phyloP scores from a whole-genome alignment of 108 stramenopile genomes.

The Conticribra weissflogii region DNA sequence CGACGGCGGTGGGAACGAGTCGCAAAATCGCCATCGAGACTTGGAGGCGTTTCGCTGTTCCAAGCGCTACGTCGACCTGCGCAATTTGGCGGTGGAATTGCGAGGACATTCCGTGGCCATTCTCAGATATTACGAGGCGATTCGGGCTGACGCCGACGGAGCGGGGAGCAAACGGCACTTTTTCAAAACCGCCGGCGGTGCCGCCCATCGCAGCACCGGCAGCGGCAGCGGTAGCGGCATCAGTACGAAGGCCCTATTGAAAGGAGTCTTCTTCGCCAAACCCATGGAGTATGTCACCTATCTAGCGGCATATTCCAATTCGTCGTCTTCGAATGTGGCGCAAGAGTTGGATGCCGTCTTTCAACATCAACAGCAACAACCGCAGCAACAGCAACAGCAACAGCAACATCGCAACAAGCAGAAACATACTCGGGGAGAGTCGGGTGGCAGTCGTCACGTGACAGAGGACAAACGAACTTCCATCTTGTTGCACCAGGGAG shows the following conservation, averaged over 20 bases:
- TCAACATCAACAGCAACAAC: constrained; percentile 1
- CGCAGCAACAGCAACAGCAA: no score
- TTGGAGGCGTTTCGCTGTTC: constrained; percentile 20
- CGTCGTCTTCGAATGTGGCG: no score
- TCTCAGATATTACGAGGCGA: constrained; percentile 11
- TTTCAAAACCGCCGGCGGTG: no score
- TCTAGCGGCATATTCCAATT: constrained; percentile 19
- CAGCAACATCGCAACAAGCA: no score
- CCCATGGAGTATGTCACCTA: constrained; percentile 35
- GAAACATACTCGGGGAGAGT: no score
- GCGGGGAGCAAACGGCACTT: neutral
- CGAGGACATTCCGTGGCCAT: constrained; percentile 17
- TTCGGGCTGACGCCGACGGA: neutral
- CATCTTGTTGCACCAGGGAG: constrained; percentile 2
- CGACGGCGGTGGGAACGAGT: neutral
- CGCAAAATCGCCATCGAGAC: no score
- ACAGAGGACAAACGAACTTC: constrained; percentile 14
- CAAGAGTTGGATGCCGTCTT: constrained; percentile 27
- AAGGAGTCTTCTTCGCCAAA: constrained; percentile 6
- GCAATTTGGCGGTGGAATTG: constrained; percentile 22
- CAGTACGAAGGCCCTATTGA: no score
- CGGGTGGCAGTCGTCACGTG: no score
- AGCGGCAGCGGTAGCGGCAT: neutral
- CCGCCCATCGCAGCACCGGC: neutral
- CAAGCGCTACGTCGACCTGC: constrained; percentile 27